phyloP scores from a whole-genome alignment of 2,329 filamentous ascomycete genomes.

The Colletotrichum orchidophilum region DNA sequence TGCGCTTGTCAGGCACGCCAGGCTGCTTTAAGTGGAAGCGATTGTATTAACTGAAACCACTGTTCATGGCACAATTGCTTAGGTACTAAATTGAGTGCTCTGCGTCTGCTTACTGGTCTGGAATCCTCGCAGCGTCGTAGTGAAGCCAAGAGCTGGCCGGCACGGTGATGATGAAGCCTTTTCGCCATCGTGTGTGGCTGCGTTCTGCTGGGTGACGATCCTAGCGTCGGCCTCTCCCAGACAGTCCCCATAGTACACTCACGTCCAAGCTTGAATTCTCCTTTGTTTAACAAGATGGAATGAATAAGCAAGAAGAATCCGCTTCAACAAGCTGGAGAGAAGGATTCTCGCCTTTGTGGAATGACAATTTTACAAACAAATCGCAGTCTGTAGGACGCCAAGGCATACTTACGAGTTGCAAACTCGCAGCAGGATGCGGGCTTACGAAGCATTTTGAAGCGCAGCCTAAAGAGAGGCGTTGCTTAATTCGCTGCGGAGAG shows the following conservation, averaged over 20 bases:
- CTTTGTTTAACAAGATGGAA: background rate
- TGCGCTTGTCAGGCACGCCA: background rate
- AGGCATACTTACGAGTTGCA: background rate
- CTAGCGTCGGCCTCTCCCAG: no score
- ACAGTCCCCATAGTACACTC: no score
- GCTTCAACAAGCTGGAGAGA: no score
- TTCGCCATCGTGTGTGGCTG: background rate
- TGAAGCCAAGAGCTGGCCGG: background rate
- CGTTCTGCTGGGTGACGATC: background rate
- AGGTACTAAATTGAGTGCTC: background rate
- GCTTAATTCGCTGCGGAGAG: background rate
- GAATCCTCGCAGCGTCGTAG: background rate
- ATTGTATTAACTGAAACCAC: no score
- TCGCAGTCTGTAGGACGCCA: background rate
- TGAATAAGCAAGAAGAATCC: no score
- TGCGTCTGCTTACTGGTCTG: background rate
- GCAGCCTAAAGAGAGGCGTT: background rate
- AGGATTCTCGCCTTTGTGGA: background rate
- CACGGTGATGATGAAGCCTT: slow-evolving; percentile 12
- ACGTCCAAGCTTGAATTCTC: background rate
- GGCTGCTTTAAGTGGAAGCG: slow-evolving; percentile 3
- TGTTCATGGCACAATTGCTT: background rate
- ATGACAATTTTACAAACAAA: background rate
- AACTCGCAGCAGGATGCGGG: background rate
- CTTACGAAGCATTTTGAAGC: slow-evolving; percentile 5